Evolutionary conservation across 2,329 filamentous ascomycete genomes (phyloP), one percentile per base, ranked within the genome.

Genomic region (Orbilia brochopaga): DNA sequence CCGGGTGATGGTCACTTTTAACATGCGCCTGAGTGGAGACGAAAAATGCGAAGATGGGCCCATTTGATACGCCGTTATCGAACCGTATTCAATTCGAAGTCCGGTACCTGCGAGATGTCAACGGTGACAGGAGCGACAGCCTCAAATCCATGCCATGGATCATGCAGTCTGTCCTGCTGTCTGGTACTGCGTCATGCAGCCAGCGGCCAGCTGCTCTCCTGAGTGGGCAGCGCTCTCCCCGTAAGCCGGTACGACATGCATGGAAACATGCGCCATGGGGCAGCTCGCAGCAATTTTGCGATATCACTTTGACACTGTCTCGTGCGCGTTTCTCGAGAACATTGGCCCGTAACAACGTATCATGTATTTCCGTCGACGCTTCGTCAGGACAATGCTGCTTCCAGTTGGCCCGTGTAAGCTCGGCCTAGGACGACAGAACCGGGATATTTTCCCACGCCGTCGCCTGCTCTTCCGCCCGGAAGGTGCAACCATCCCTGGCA

Each of bases 401-500:
- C 3, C 15, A 4, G n/a, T n/a, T n/a, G n/a, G n/a, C n/a, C n/a
- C 3, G 8, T 8, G 8, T 27, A 30, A 17, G 11, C 27, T 54
- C 51, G 51, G 15, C 19, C 19, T 35, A 10, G 10, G 17, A 15
- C 8, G 27, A 6, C 8, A 19, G 55, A 67, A 67, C 63, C 63
- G 48, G 63, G 63, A 59, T 67, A 35, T 52, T 69, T 61, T 69
- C 51, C 53, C 37, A 54, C 32, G n/a, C 40, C 55, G 15, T 59
- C 32, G n/a, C 51, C 23, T 54, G 23, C 62, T 60, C 30, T 55
- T 23, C 11, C 19, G 37, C 64, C 55, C 60, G 64, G 64, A 69
- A 69, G 64, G 64, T 69, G 56, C 51, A 46, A 69, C 64, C 32
- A 19, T 50, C 55, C 55, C 63, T 24, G 48, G 55, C 44, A 52